Conservation (phyloP, 768 basidiomycete genomes). For the Mycena chlorophos region DNA sequence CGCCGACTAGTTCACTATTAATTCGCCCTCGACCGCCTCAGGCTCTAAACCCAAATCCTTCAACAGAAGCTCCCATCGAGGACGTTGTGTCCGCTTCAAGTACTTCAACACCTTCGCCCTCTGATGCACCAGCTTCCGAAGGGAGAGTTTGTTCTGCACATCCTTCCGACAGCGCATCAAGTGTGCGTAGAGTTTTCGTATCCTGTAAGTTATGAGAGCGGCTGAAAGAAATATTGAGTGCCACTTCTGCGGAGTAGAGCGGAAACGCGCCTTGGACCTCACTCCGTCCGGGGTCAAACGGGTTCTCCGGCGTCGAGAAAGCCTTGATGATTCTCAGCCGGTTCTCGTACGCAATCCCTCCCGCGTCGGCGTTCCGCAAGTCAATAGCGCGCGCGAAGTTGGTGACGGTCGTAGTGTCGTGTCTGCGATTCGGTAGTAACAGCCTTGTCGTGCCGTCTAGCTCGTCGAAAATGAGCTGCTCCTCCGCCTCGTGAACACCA, state of each 20-base stretch:
- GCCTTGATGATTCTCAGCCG: conserved; percentile 71
- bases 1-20: conserved; percentile 50
- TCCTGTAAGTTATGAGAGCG: conserved; percentile 82
- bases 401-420: conserved; percentile 43
- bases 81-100: conserved; percentile 60
- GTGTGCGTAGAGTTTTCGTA: conserved; percentile 81
- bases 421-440: conserved; percentile 12
- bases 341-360: conserved; percentile 87
- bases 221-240: conserved; percentile 44
- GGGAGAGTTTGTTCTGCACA: conserved; percentile 70
- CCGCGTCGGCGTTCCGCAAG: conserved; percentile 83
- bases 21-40: conserved; percentile 84
- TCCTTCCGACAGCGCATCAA: conserved; percentile 69
- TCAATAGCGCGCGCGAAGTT: conserved; percentile 71
- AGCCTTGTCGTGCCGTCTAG: conserved; percentile 54
- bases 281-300: conserved; percentile 75
- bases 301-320: conserved; percentile 72
- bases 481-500: conserved; percentile 62
- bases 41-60: conserved; percentile 75
- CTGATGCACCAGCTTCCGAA: conserved; percentile 78
- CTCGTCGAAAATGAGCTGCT: conserved; percentile 63
- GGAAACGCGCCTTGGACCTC: conserved; percentile 82
- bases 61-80: conserved; percentile 74
- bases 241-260: not conserved
- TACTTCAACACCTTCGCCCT: conserved; percentile 83